Conservation (phyloP, 2,329 filamentous ascomycete species). For the Coniochaeta sp. region DNA sequence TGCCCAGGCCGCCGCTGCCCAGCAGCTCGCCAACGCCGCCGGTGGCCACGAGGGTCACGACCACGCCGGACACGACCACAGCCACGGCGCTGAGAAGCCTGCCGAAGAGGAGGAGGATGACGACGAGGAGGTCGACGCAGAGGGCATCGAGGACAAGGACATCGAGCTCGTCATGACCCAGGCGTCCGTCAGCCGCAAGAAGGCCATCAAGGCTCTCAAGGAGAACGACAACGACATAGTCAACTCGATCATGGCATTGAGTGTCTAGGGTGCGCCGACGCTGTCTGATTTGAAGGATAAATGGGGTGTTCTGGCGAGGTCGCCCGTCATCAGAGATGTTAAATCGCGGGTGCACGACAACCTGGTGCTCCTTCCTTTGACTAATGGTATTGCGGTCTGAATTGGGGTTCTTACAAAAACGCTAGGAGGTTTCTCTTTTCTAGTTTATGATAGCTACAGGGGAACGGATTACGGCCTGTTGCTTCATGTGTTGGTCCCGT, state of each 20-base stretch:
- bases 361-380: too few relatives aligned
- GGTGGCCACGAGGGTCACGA: slow-evolving; percentile 56
- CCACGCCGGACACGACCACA: slow-evolving; percentile 67
- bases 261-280: slow-evolving; percentile 49
- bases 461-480: neutral
- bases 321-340: neutral
- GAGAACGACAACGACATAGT: slow-evolving; percentile 99
- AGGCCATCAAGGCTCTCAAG: slow-evolving; percentile 96
- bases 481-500: too few relatives aligned
- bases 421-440: neutral
- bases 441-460: neutral
- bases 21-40: slow-evolving; percentile 79
- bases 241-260: slow-evolving; percentile 99
- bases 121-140: slow-evolving; percentile 90
- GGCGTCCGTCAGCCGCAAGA: slow-evolving; percentile 93
- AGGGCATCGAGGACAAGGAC: slow-evolving; percentile 95
- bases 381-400: too few relatives aligned
- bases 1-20: slow-evolving; percentile 90
- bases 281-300: neutral
- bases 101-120: slow-evolving; percentile 82
- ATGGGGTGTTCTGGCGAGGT: neutral
- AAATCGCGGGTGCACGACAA: neutral
- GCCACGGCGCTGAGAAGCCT: slow-evolving; percentile 67
- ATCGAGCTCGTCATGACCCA: slow-evolving; percentile 99
- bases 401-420: neutral